Percentiles rank a stretch among this genome's conserved stretches.
Conservation (phyloP, 768 basidiomycete species). For the Trametes maxima region DNA sequence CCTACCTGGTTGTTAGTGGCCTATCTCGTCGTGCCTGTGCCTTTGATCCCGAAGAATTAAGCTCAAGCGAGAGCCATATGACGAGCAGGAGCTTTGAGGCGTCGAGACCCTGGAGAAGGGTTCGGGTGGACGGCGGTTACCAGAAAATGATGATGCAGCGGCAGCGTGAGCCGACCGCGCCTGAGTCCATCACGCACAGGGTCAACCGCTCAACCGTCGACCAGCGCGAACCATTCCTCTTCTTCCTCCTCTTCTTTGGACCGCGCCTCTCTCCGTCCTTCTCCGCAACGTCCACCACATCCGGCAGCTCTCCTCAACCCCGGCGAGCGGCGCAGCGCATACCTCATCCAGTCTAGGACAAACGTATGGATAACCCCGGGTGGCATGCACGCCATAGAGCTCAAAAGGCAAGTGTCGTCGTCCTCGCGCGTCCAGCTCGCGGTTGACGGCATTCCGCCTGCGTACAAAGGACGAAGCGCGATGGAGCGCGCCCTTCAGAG, state of each 20-base stretch:
- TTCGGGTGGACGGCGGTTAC: neutral
- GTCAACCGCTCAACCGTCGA: neutral
- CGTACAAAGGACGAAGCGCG: constrained; percentile 28
- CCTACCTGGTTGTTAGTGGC: no score
- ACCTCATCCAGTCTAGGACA: neutral
- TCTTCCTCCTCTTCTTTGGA: neutral
- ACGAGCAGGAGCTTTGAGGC: neutral
- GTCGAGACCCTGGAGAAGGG: neutral
- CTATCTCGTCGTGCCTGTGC: neutral
- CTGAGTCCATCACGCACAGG: constrained; percentile 3
- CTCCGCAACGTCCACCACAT: constrained; percentile 4
- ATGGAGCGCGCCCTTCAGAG: constrained; percentile 37
- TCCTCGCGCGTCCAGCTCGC: constrained; percentile 24
- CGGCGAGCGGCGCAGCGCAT: neutral
- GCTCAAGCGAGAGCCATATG: no score
- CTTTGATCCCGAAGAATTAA: neutral
- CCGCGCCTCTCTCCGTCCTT: neutral
- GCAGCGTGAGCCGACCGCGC: constrained; percentile 1
- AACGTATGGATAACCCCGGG: constrained; percentile 71
- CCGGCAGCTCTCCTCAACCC: neutral
- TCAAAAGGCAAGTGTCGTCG: constrained; percentile 44
- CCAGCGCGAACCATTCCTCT: neutral
- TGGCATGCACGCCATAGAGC: constrained; percentile 74
- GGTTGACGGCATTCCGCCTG: neutral
- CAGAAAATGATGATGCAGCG: constrained; percentile 2